Conservation (phyloP, 1,284 basidiomycete genomes). For the Fomitopsis schrenkii region DNA sequence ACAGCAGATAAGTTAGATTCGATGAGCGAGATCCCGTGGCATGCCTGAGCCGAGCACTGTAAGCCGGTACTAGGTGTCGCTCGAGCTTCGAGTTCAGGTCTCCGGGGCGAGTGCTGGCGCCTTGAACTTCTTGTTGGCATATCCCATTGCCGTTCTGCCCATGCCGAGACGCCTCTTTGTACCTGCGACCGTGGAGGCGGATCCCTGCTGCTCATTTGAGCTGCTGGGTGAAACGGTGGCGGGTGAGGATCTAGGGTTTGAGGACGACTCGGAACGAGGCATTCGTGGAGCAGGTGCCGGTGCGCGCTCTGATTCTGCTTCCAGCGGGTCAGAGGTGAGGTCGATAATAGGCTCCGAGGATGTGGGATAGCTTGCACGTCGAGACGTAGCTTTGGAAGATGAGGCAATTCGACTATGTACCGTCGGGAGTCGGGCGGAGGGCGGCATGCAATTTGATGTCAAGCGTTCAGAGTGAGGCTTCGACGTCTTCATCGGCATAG, state of each 20-base stretch:
- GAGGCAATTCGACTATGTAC: no score
- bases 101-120: constrained; percentile 24
- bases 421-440: no score
- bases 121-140: constrained; percentile 68
- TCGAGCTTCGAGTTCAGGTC: neutral
- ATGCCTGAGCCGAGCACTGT: no score
- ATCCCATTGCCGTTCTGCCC: constrained; percentile 46
- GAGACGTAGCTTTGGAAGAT: no score
- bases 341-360: no score
- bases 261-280: neutral
- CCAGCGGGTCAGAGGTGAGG: no score
- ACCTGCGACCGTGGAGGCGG: constrained; percentile 16
- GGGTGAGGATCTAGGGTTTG: neutral
- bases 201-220: neutral
- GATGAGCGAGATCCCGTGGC: neutral
- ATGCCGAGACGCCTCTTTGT: constrained; percentile 56
- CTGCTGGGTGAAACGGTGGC: neutral
- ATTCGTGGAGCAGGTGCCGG: neutral
- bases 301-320: no score
- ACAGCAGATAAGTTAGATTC: constrained; percentile 1
- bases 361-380: no score
- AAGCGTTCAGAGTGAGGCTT: no score
- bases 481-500: neutral
- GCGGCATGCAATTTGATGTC: no score
- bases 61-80: no score